phyloP scores from a whole-genome alignment of 2,329 filamentous ascomycete genomes.

The Trichoderma oligosporum region DNA sequence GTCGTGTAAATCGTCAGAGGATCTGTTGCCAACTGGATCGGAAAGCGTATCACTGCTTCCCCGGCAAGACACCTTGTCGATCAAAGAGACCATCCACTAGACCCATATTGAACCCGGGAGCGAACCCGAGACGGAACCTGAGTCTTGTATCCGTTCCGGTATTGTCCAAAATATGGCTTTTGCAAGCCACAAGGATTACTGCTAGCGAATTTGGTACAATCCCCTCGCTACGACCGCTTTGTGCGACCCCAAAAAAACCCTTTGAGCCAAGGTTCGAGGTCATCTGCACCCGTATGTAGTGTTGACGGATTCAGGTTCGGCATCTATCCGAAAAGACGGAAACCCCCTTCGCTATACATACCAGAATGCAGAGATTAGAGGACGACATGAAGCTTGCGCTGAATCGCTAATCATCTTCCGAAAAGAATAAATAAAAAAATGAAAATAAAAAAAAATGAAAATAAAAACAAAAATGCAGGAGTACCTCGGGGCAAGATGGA shows the following conservation, averaged over 20 bases:
- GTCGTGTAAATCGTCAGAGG: neutral
- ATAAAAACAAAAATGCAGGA: slow-evolving; percentile 11
- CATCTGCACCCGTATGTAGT: neutral
- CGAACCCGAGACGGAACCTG: neutral
- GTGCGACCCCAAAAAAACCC: neutral
- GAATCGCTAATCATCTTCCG: slow-evolving; percentile 19
- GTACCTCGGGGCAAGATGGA: slow-evolving; percentile 2
- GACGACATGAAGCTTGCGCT: slow-evolving; percentile 4
- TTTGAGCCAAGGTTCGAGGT: slow-evolving; percentile 1
- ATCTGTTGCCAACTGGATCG: slow-evolving; percentile 14
- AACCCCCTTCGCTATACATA: neutral
- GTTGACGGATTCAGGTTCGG: neutral
- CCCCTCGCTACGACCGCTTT: neutral
- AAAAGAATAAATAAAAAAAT: no score
- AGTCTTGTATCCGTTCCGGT: neutral
- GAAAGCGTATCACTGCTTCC: slow-evolving; percentile 9
- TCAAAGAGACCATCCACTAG: slow-evolving; percentile 12
- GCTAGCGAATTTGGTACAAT: slow-evolving; percentile 1
- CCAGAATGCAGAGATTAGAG: neutral
- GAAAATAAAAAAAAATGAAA: no score
- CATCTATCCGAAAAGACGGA: neutral
- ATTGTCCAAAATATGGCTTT: neutral
- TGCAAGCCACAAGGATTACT: neutral
- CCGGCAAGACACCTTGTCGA: slow-evolving; percentile 10
- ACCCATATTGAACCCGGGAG: neutral